phyloP scores from a whole-genome alignment of 495 filamentous ascomycete species.

The Tuber indicum region DNA sequence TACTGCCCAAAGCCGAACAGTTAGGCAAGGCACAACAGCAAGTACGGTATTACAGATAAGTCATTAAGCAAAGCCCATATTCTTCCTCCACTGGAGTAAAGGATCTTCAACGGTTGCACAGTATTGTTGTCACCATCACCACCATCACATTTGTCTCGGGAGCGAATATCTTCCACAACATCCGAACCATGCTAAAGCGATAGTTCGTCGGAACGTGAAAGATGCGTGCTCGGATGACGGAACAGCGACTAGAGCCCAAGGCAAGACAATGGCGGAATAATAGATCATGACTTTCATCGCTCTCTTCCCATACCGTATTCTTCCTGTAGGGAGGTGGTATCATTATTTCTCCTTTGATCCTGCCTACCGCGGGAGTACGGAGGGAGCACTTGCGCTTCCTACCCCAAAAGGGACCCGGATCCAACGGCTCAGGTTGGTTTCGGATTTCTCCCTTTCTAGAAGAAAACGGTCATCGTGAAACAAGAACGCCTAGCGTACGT shows the following conservation, averaged over 20 bases:
- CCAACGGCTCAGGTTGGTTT: background rate
- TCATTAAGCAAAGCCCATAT: background rate
- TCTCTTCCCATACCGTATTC: background rate
- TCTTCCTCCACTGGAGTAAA: background rate
- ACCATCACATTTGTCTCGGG: background rate
- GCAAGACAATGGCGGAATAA: background rate
- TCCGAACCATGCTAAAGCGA: background rate
- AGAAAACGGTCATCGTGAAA: background rate
- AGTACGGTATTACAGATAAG: background rate
- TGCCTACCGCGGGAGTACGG: background rate
- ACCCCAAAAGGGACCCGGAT: background rate
- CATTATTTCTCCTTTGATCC: background rate
- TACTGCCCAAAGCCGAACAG: background rate
- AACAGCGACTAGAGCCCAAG: background rate
- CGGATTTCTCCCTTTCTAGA: background rate
- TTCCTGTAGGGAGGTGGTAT: background rate
- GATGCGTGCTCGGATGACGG: background rate
- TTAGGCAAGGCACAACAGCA: background rate
- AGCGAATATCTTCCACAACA: background rate
- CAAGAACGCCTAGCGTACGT: background rate
- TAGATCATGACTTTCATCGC: background rate
- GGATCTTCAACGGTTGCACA: background rate
- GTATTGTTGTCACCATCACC: background rate
- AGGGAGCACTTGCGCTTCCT: background rate
- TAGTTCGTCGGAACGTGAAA: background rate